These are phyloP conservation scores for Boletus huronensis DNA, from an alignment of 768 basidiomycete genomes.

Conservation along the genomic window DNA sequence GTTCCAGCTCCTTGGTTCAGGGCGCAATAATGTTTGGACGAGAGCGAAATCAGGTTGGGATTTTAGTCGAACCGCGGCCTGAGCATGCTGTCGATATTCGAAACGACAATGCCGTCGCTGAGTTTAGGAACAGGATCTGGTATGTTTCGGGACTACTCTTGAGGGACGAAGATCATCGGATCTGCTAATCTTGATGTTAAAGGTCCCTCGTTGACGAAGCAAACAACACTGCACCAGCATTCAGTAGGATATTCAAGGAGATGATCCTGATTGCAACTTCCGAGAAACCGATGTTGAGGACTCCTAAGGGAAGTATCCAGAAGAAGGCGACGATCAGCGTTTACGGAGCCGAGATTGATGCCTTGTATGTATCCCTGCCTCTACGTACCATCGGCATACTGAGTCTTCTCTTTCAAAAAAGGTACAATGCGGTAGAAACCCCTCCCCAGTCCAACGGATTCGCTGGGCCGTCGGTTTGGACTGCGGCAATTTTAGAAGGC, in stretches of 20 bases:
- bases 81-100: constrained; percentile 13
- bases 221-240: constrained; percentile 35
- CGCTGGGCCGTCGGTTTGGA: constrained; percentile 4
- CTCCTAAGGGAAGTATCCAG: constrained; percentile 29
- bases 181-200: background rate
- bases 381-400: too few species aligned
- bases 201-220: constrained; percentile 40
- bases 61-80: constrained; percentile 28
- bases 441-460: background rate
- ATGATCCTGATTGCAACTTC: constrained; percentile 45
- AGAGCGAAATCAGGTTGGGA: constrained; percentile 28
- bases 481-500: background rate
- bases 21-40: constrained; percentile 33
- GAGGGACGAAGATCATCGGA: background rate
- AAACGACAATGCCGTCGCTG: constrained; percentile 4
- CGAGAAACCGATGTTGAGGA: constrained; percentile 38
- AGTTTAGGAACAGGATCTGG: constrained; percentile 26
- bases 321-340: constrained; percentile 13
- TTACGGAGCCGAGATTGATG: constrained; percentile 23
- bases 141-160: background rate
- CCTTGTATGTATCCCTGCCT: constrained; percentile 8
- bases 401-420: background rate
- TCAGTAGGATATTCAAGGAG: constrained; percentile 45
- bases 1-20: constrained; percentile 19
- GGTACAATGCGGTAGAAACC: constrained; percentile 6